A percentile compares a stretch with the other conserved stretches of the same genome.
Evolutionary conservation across 2,329 filamentous ascomycete genomes (phyloP).

Genomic region (Scedosporium dehoogii): DNA sequence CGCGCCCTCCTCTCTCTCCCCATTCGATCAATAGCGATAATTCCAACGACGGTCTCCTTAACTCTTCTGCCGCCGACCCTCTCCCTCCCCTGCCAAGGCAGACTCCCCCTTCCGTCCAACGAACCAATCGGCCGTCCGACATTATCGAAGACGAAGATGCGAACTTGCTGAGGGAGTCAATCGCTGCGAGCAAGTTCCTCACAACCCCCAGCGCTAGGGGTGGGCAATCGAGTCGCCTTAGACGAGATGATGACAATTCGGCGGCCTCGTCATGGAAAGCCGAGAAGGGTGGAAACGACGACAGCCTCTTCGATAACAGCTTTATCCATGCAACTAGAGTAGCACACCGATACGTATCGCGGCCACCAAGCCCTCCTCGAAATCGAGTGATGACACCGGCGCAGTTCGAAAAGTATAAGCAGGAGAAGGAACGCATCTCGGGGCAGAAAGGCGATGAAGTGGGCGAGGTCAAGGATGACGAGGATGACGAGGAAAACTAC

Average conservation of each 20-base stretch:
- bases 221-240: constrained; percentile 19
- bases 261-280: constrained; percentile 18
- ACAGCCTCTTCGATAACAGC: constrained; percentile 45
- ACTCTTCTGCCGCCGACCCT: constrained; percentile 23
- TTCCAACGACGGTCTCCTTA: constrained; percentile 40
- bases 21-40: constrained; percentile 42
- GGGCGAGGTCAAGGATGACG: constrained; percentile 44
- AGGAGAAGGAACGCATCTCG: constrained; percentile 57
- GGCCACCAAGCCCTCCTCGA: constrained; percentile 29
- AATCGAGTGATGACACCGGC: constrained; percentile 85
- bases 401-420: constrained; percentile 72
- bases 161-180: constrained; percentile 40
- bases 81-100: constrained; percentile 19
- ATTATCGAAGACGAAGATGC: constrained; percentile 42
- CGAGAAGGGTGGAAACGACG: constrained; percentile 31
- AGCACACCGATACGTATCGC: constrained; percentile 24
- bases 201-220: constrained; percentile 7
- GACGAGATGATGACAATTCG: constrained; percentile 30
- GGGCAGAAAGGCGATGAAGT: constrained; percentile 29
- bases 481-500: constrained; percentile 55
- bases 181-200: constrained; percentile 38
- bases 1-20: constrained; percentile 32
- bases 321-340: constrained; percentile 26
- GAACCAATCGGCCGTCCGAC: constrained; percentile 23
- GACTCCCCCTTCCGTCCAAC: constrained; percentile 8